Conservation (phyloP, 805 yeast genomes). For the Debaryomyces prosopidis region DNA sequence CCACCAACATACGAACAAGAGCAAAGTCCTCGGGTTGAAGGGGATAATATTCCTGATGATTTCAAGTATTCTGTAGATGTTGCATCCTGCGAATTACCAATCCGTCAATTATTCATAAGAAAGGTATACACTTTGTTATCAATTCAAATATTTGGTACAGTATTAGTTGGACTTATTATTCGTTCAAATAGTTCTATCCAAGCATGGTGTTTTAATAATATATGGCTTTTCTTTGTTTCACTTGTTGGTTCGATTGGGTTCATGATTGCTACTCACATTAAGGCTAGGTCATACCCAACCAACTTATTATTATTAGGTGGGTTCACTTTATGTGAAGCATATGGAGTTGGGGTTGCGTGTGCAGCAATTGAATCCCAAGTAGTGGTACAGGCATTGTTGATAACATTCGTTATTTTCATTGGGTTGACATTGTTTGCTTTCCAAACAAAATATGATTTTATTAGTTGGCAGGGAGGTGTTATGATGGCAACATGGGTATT, state of each 20-base stretch:
- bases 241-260: conserved; percentile 61
- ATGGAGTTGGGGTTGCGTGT: conserved; percentile 67
- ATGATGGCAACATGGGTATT: conserved; percentile 62
- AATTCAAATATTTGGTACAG: conserved; percentile 63
- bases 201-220: conserved; percentile 56
- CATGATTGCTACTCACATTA: conserved; percentile 61
- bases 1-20: conserved; percentile 24
- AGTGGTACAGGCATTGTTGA: conserved; percentile 67
- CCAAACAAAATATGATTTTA: conserved; percentile 75
- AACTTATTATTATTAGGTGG: conserved; percentile 60
- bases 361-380: conserved; percentile 61
- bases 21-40: conserved; percentile 24
- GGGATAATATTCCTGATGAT: conserved; percentile 60
- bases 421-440: conserved; percentile 77
- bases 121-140: conserved; percentile 76
- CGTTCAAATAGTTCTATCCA: conserved; percentile 44
- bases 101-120: conserved; percentile 74
- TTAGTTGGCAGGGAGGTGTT: conserved; percentile 60
- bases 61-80: conserved; percentile 81
- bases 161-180: conserved; percentile 55
- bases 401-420: conserved; percentile 70
- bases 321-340: conserved; percentile 76
- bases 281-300: conserved; percentile 68
- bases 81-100: conserved; percentile 71
- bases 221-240: conserved; percentile 60